A percentile compares a stretch with the other conserved stretches of the same genome.
These are phyloP conservation scores for Eurotiales sp. DNA, from an alignment of 2,329 filamentous ascomycete species.

Conservation along the genomic window DNA sequence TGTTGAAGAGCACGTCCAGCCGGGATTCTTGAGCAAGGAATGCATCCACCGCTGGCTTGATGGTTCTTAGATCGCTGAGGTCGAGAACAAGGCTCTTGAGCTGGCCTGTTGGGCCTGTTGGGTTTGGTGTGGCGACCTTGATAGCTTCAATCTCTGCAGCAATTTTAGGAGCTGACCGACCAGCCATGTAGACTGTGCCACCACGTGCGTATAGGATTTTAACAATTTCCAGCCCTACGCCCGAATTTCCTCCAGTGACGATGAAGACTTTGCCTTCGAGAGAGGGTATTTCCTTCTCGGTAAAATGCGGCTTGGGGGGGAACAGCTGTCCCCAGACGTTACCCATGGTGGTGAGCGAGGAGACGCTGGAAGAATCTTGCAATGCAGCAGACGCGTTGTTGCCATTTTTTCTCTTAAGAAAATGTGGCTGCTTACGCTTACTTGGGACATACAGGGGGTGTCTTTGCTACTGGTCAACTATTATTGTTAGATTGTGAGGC, in stretches of 20 bases:
- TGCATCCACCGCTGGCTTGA: conserved; percentile 22
- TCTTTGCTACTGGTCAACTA: no score
- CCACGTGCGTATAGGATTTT: conserved; percentile 22
- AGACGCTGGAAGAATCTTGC: background rate
- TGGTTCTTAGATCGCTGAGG: conserved; percentile 28
- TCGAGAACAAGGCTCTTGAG: conserved; percentile 49
- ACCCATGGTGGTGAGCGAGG: background rate
- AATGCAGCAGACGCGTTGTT: background rate
- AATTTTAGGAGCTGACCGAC: background rate
- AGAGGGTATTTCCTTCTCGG: conserved; percentile 19
- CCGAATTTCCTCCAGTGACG: conserved; percentile 24
- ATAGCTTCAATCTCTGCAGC: conserved; percentile 28
- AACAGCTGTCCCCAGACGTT: conserved; percentile 16
- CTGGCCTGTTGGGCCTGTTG: conserved; percentile 23
- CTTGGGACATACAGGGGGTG: background rate
- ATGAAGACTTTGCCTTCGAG: conserved; percentile 24
- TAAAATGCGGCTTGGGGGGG: conserved; percentile 20
- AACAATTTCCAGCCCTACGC: conserved; percentile 23
- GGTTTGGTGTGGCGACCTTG: background rate
- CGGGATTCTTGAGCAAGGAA: conserved; percentile 33
- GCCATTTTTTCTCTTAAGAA: background rate
- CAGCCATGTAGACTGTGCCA: conserved; percentile 25
- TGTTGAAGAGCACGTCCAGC: conserved; percentile 42
- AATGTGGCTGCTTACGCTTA: background rate
- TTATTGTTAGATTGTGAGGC: no score